These are phyloP conservation scores for Torulaspora pretoriensis DNA, from an alignment of 1,139 yeast genomes.

Conservation along the genomic window DNA sequence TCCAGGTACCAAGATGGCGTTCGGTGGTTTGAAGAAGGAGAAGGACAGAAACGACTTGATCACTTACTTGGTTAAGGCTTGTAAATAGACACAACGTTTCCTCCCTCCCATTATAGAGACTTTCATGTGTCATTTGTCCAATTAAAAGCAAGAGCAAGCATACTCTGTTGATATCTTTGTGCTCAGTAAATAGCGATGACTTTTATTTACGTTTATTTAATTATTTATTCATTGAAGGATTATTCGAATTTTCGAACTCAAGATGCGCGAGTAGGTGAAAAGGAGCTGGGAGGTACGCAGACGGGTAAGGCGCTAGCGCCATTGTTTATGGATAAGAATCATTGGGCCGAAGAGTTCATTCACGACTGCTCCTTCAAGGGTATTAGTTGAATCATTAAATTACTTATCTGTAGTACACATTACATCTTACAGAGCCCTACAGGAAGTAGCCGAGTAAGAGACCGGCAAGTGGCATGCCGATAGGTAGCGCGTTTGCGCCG, in stretches of 20 bases:
- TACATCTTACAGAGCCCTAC: not conserved
- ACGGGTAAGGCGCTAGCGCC: no score
- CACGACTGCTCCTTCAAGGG: no score
- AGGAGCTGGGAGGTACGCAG: no score
- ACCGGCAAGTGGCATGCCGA: slow-evolving; percentile 5
- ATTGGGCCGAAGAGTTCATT: no score
- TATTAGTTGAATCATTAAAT: no score
- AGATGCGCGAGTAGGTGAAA: no score
- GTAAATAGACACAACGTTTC: slow-evolving; percentile 36
- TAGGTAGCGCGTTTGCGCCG: slow-evolving; percentile 5
- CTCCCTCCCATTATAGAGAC: slow-evolving; percentile 3
- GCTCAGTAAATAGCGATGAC: slow-evolving; percentile 4
- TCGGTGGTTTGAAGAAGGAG: slow-evolving; percentile 98
- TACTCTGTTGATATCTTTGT: slow-evolving; percentile 5
- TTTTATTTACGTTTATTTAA: slow-evolving; percentile 3
- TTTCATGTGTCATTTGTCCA: not conserved
- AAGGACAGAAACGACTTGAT: slow-evolving; percentile 97
- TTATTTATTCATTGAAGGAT: slow-evolving; percentile 1
- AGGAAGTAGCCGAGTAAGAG: slow-evolving; percentile 7
- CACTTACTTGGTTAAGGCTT: slow-evolving; percentile 79
- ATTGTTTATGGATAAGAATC: no score
- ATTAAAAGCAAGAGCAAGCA: not conserved
- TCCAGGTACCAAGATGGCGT: slow-evolving; percentile 99
- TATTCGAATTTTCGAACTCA: not conserved
- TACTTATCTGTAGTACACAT: not conserved